Base-by-base conservation (phyloP, 345 rosid species). In the Carallia brachiata region DNA sequence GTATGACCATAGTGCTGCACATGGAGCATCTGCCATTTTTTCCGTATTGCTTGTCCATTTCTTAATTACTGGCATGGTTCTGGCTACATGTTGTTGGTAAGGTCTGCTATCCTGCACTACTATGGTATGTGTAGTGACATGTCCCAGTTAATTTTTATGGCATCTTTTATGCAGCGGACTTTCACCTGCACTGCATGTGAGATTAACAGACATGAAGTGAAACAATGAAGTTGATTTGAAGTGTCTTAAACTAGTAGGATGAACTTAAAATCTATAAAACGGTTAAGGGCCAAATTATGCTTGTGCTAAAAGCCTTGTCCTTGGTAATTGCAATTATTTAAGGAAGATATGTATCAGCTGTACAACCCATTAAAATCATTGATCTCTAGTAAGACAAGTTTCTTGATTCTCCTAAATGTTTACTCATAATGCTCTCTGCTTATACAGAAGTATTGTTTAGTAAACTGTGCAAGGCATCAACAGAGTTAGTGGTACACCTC, bases 11-110 rank as follows among this genome's bases (percentile, higher is more conserved):
- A 92, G 98, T 72, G 70, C 84, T 56, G 81, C 83, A 56, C 98
- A 92, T 83, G 87, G 97, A 62, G 78, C 83, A 59, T 80, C 86
- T 75, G 91, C 89, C 67, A 87, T 90, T 72, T 70, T 87, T 68
- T 95, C 98, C 53, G 94, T 90, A 54, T 73, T 89, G 76, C 66
- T 90, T 78, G 75, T 84, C 79, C 98, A 96, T 78, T 96, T 92
- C 81, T 70, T 96, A 73, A 78, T 90, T 39, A 75, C 89, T 4
- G 99, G 96, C 72, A 82, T 77, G 47, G 69, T 87, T 79, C 79
- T 96, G 79, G 97, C 97, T 70, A 90, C 98, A 44, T 83, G 70
- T 73, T 90, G 91, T 81, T 95, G 97, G 97, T 95, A 87, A 94
- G 88, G 36, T 61, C 77, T 23, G 16, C 54, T 53, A 28, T 36